A percentile compares a stretch with the other conserved stretches of the same genome.
Evolutionary conservation across 805 yeast genomes (phyloP).

Genomic region (Candida patagonica): DNA sequence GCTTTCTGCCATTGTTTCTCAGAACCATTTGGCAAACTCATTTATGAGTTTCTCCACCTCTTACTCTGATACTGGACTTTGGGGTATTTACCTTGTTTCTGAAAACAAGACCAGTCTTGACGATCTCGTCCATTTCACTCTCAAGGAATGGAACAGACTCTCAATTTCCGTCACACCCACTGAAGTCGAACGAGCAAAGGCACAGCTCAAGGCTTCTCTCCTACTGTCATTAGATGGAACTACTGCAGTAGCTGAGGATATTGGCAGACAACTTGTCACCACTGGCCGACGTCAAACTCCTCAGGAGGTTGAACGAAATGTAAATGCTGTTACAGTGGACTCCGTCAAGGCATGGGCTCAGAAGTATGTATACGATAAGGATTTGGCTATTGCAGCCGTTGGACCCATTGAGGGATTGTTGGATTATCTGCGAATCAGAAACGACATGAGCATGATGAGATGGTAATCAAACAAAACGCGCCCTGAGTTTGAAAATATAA

Average conservation of each 20-base stretch:
- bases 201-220: conserved; percentile 88
- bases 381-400: conserved; percentile 82
- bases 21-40: conserved; percentile 71
- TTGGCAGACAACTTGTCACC: conserved; percentile 93
- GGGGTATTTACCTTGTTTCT: conserved; percentile 92
- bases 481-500: no score
- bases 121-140: conserved; percentile 61
- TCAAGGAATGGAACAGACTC: conserved; percentile 83
- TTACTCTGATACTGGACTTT: conserved; percentile 92
- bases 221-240: conserved; percentile 87
- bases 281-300: conserved; percentile 76
- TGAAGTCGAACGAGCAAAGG: conserved; percentile 89
- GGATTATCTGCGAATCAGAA: conserved; percentile 50
- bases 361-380: conserved; percentile 65
- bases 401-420: conserved; percentile 75
- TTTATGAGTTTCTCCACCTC: conserved; percentile 96
- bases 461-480: no score
- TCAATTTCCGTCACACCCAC: conserved; percentile 71
- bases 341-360: conserved; percentile 88
- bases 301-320: conserved; percentile 63
- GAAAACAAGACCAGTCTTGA: conserved; percentile 63
- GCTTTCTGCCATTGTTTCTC: conserved; percentile 56
- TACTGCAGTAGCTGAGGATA: conserved; percentile 94
- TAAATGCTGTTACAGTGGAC: conserved; percentile 64
- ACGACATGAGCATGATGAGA: conserved; percentile 34